Evolutionary conservation across 306 rosid genomes (phyloP).

Genomic region (Casuarina glauca): DNA sequence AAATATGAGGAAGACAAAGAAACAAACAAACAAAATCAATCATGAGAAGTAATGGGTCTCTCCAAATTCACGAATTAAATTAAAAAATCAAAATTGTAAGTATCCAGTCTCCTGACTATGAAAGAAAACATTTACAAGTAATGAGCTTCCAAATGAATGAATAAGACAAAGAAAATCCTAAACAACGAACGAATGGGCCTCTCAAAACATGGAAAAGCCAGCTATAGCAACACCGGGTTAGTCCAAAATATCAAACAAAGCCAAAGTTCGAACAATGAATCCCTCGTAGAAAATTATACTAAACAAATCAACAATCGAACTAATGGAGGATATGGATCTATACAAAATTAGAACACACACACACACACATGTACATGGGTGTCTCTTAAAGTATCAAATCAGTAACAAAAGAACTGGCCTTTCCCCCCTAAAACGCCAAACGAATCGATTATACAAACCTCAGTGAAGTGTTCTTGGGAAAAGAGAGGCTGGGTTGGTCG

Average conservation of each 20-base stretch:
- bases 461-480: constrained; percentile 19
- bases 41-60: not conserved
- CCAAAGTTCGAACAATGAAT: not conserved
- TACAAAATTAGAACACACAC: too few species aligned
- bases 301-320: too few species aligned
- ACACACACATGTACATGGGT: too few species aligned
- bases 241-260: not conserved
- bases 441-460: not conserved
- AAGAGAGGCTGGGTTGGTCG: constrained; percentile 13
- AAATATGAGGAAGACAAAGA: not conserved
- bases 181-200: not conserved
- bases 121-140: not conserved
- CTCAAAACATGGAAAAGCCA: not conserved
- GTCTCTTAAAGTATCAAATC: too few species aligned
- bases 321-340: too few species aligned
- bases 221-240: not conserved
- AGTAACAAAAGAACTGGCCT: too few species aligned
- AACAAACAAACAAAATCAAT: too few species aligned
- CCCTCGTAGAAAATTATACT: not conserved
- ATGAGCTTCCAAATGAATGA: not conserved
- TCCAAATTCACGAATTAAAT: not conserved
- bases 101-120: not conserved
- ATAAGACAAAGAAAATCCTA: not conserved
- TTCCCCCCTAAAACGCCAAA: too few species aligned
- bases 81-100: not conserved